Conservation (phyloP, 2,329 filamentous ascomycete species). For the Elsinoe australis region DNA sequence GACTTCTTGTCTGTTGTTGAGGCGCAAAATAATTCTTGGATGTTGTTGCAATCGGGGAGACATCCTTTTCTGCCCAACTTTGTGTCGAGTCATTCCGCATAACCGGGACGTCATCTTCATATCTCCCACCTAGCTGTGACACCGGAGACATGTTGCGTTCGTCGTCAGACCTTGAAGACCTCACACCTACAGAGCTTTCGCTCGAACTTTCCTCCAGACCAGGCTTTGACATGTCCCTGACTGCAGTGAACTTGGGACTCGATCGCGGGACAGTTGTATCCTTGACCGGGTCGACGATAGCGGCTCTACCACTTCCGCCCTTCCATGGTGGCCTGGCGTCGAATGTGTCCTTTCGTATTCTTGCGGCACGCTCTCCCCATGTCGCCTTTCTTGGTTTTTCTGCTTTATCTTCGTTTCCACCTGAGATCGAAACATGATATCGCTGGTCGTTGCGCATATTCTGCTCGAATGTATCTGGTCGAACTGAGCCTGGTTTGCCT, state of each 20-base stretch:
- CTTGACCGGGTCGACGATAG: constrained; percentile 16
- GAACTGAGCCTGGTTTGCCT: neutral
- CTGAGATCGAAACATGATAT: constrained; percentile 3
- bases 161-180: neutral
- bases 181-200: constrained; percentile 2
- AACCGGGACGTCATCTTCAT: constrained; percentile 9
- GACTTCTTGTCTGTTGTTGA: neutral
- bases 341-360: constrained; percentile 18
- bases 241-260: constrained; percentile 1
- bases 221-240: constrained; percentile 4
- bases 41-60: constrained; percentile 10
- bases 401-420: neutral
- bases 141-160: constrained; percentile 14
- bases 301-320: constrained; percentile 11
- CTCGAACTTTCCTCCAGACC: constrained; percentile 14
- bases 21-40: constrained; percentile 1
- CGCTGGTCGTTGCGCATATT: neutral
- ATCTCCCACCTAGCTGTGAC: constrained; percentile 12
- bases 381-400: constrained; percentile 17
- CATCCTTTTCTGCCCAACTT: neutral
- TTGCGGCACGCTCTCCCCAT: constrained; percentile 18
- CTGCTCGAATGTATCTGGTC: constrained; percentile 2
- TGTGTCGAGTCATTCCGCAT: constrained; percentile 7
- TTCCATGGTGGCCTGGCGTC: constrained; percentile 21
- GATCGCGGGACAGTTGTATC: constrained; percentile 10